Evolutionary conservation across 2,329 filamentous ascomycete species (phyloP).

Genomic region (Neobulgaria alba): DNA sequence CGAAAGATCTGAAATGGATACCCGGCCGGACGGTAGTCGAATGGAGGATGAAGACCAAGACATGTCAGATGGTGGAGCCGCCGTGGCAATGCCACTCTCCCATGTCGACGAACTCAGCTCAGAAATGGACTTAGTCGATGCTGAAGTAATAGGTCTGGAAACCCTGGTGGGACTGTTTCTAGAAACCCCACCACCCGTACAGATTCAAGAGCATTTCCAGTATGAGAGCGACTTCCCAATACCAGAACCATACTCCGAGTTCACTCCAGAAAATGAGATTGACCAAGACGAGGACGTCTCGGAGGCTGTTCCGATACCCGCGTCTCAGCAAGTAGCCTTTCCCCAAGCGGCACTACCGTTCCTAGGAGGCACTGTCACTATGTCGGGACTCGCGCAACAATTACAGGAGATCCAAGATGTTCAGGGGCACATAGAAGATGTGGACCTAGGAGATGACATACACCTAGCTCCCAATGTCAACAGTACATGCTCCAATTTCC

Average conservation of each 20-base stretch:
- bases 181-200: background rate
- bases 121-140: constrained; percentile 21
- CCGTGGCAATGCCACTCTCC: constrained; percentile 16
- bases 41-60: constrained; percentile 23
- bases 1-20: constrained; percentile 10
- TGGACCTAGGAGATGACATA: constrained; percentile 11
- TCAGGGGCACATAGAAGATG: constrained; percentile 21
- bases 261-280: background rate
- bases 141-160: constrained; percentile 20
- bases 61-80: constrained; percentile 25
- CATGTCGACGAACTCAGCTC: constrained; percentile 16
- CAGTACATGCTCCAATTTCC: constrained; percentile 25
- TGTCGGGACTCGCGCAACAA: constrained; percentile 25
- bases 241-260: background rate
- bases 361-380: constrained; percentile 11
- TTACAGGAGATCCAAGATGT: constrained; percentile 26
- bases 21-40: constrained; percentile 6
- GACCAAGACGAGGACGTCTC: background rate
- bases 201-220: background rate
- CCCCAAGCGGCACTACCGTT: no score
- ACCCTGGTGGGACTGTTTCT: constrained; percentile 11
- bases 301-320: constrained; percentile 3
- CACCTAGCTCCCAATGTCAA: constrained; percentile 16
- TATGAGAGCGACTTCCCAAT: background rate
- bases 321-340: background rate